phyloP scores from a whole-genome alignment of 2,329 filamentous ascomycete genomes.

The Akanthomyces lecanii region DNA sequence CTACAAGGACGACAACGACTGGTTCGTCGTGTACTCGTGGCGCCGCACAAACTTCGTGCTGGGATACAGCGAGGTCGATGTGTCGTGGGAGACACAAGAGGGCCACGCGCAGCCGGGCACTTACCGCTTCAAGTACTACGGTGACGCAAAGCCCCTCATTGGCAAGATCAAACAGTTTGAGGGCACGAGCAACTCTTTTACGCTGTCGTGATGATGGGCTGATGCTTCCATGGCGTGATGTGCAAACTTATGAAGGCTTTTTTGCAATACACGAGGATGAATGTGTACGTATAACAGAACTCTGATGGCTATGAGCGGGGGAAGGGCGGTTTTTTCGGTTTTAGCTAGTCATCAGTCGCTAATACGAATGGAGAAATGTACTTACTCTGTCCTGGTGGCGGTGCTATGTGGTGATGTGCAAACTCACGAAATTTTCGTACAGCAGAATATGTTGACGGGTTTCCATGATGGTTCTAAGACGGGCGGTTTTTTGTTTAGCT shows the following conservation, averaged over 20 bases:
- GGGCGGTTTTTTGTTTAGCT: too few relatives aligned
- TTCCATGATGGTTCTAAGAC: too few relatives aligned
- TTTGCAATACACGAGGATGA: not conserved
- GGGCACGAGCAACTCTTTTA: conserved; percentile 57
- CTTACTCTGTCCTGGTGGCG: too few relatives aligned
- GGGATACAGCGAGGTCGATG: conserved; percentile 71
- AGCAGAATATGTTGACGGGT: too few relatives aligned
- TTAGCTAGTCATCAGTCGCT: too few relatives aligned
- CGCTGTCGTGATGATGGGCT: conserved; percentile 8
- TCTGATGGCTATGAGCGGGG: too few relatives aligned
- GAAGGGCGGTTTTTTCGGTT: too few relatives aligned
- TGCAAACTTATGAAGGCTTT: not conserved
- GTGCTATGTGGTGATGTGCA: too few relatives aligned
- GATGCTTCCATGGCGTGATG: not conserved
- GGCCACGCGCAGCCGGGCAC: conserved; percentile 53
- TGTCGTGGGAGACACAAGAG: conserved; percentile 65
- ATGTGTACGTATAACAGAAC: too few relatives aligned
- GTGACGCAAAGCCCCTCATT: conserved; percentile 67
- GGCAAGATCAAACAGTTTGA: conserved; percentile 64
- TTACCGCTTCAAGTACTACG: conserved; percentile 80
- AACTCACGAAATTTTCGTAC: too few relatives aligned
- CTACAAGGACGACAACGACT: conserved; percentile 72
- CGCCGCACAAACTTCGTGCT: conserved; percentile 63
- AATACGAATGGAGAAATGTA: too few relatives aligned
- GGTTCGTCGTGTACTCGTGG: conserved; percentile 81